A percentile compares a stretch with the other conserved stretches of the same genome.
These are phyloP conservation scores for Tolypocladium nubicola DNA, from an alignment of 2,329 filamentous ascomycete species.

Conservation along the genomic window DNA sequence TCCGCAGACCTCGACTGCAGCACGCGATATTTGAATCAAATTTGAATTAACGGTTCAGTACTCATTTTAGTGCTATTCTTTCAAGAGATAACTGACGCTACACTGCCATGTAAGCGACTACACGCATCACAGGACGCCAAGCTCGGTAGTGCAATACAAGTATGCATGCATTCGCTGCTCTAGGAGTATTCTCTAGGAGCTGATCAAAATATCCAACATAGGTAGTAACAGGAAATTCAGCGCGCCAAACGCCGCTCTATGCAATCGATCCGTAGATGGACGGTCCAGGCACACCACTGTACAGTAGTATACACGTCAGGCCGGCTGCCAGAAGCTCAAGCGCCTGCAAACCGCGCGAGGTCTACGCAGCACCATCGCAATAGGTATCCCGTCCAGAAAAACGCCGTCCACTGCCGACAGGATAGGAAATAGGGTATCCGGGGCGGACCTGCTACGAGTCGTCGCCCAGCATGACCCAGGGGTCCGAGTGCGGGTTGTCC, in stretches of 20 bases:
- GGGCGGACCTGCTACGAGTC: conserved; percentile 34
- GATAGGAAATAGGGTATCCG: conserved; percentile 3
- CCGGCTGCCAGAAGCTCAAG: background rate
- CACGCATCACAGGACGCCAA: background rate
- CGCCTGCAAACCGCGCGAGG: background rate
- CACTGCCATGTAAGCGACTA: background rate
- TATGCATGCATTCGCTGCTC: background rate
- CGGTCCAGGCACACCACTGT: background rate
- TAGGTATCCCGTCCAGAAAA: background rate
- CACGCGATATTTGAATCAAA: too few species aligned
- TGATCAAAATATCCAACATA: background rate
- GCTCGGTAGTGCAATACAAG: background rate
- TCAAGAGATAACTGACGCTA: background rate
- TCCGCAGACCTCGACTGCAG: too few species aligned
- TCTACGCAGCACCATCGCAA: background rate
- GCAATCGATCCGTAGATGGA: background rate
- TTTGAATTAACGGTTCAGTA: too few species aligned
- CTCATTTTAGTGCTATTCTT: background rate
- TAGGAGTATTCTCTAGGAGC: background rate
- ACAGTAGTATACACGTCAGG: background rate
- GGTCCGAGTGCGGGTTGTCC: conserved; percentile 17
- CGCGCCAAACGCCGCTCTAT: background rate
- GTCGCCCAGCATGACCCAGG: conserved; percentile 34
- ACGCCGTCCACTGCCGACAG: background rate
- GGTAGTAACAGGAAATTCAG: background rate